Evolutionary conservation across 1,139 yeast species (phyloP).

Genomic region (Sugiyamaella grinbergsii): DNA sequence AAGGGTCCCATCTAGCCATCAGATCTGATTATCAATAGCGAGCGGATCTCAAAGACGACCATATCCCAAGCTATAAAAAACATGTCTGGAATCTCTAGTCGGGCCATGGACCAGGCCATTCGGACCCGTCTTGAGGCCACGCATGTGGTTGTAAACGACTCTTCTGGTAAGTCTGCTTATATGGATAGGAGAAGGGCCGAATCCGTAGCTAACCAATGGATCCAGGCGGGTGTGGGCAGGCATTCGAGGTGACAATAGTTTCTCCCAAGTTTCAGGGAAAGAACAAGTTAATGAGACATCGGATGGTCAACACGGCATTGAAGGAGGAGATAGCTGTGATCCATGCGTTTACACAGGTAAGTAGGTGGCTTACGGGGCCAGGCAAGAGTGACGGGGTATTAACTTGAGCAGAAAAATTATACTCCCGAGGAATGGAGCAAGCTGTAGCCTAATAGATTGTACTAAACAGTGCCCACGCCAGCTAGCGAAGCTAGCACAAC

Average conservation of each 20-base stretch:
- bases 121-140: conserved; percentile 41
- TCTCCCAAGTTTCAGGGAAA: conserved; percentile 75
- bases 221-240: conserved; percentile 81
- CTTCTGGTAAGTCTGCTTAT: conserved; percentile 40
- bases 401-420: conserved; percentile 22
- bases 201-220: neutral
- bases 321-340: conserved; percentile 80
- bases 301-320: conserved; percentile 77
- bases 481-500: conserved; percentile 1
- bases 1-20: conserved; percentile 3
- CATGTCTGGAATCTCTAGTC: conserved; percentile 15
- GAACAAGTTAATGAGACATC: conserved; percentile 81
- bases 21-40: conserved; percentile 15
- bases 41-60: too few relatives aligned
- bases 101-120: conserved; percentile 39
- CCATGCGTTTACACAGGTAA: conserved; percentile 95
- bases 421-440: conserved; percentile 30
- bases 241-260: conserved; percentile 79
- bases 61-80: neutral
- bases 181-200: neutral
- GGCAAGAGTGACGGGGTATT: neutral
- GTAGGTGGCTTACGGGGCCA: conserved; percentile 39
- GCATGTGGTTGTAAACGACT: conserved; percentile 44
- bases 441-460: conserved; percentile 1
- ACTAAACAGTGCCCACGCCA: too few relatives aligned